phyloP scores from a whole-genome alignment of 2,329 filamentous ascomycete species.

The Ceratocystis huliohia region DNA sequence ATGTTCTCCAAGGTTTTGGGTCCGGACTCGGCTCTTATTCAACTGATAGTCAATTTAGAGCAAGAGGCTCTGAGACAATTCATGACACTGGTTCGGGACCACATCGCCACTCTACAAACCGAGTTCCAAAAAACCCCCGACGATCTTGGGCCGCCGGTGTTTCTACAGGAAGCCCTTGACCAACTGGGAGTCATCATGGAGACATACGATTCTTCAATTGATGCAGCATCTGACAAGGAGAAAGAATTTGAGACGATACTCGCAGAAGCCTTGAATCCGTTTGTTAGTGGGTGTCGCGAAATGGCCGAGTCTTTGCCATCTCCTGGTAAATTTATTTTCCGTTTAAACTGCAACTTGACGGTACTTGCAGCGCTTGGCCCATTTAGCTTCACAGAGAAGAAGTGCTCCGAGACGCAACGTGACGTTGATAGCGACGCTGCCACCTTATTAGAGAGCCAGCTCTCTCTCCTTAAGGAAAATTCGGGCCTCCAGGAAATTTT shows the following conservation, averaged over 20 bases:
- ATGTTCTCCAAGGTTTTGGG: slow-evolving; percentile 76
- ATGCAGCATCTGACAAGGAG: slow-evolving; percentile 44
- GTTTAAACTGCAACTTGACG: slow-evolving; percentile 56
- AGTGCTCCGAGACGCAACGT: slow-evolving; percentile 41
- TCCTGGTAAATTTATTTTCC: slow-evolving; percentile 54
- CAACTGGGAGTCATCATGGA: slow-evolving; percentile 68
- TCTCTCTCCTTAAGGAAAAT: slow-evolving; percentile 56
- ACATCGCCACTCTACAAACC: slow-evolving; percentile 59
- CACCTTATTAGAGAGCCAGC: slow-evolving; percentile 40
- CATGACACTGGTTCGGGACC: slow-evolving; percentile 65
- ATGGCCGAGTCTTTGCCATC: slow-evolving; percentile 49
- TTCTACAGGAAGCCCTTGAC: slow-evolving; percentile 67
- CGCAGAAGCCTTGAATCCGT: slow-evolving; percentile 71
- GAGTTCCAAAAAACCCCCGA: slow-evolving; percentile 56
- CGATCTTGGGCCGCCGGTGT: slow-evolving; percentile 67
- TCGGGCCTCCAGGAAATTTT: slow-evolving; percentile 62
- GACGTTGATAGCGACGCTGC: slow-evolving; percentile 47
- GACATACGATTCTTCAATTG: slow-evolving; percentile 72
- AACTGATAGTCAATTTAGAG: slow-evolving; percentile 56
- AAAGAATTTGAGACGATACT: slow-evolving; percentile 64
- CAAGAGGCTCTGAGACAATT: slow-evolving; percentile 72
- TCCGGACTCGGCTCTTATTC: slow-evolving; percentile 52
- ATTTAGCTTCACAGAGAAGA: slow-evolving; percentile 49
- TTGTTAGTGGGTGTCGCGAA: slow-evolving; percentile 60
- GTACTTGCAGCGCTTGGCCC: slow-evolving; percentile 42